These are phyloP conservation scores for Nothophaeocryptopus gaeumannii DNA, from an alignment of 2,329 filamentous ascomycete species.

Conservation along the genomic window DNA sequence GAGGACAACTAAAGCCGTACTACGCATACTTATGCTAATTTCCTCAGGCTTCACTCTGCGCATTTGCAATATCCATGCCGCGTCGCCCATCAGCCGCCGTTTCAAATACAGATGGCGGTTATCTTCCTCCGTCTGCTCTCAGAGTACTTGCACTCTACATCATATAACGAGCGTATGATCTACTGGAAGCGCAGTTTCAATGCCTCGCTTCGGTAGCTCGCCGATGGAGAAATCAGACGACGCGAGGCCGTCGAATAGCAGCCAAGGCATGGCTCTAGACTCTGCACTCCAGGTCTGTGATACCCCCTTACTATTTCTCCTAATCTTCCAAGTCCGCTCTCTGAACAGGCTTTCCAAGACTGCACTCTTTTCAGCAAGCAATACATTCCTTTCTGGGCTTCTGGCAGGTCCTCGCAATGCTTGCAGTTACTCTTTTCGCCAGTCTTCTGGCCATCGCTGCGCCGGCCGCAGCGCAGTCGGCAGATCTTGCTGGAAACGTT, in stretches of 20 bases:
- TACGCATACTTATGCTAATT: no score
- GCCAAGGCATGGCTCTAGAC: no score
- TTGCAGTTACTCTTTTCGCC: constrained; percentile 16
- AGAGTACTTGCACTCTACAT: no score
- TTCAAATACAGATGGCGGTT: not conserved
- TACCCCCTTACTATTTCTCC: no score
- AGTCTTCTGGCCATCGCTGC: constrained; percentile 26
- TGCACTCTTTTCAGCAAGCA: constrained; percentile 1
- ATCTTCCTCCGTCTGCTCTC: no score
- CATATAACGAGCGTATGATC: not conserved
- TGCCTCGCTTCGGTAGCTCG: not conserved
- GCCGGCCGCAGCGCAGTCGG: constrained; percentile 33
- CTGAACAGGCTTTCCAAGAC: not conserved
- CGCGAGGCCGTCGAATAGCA: no score
- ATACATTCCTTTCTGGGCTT: not conserved
- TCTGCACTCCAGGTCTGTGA: no score
- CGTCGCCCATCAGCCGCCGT: not conserved
- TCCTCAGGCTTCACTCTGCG: no score
- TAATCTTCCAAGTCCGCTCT: no score
- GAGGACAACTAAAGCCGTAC: no score
- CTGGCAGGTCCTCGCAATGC: constrained; percentile 6
- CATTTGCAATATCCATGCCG: no score
- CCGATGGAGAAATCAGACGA: no score
- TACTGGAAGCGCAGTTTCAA: constrained; percentile 1
- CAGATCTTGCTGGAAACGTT: constrained; percentile 44